Conservation (phyloP, 441 rosid species). For the Theobroma grandiflorum region DNA sequence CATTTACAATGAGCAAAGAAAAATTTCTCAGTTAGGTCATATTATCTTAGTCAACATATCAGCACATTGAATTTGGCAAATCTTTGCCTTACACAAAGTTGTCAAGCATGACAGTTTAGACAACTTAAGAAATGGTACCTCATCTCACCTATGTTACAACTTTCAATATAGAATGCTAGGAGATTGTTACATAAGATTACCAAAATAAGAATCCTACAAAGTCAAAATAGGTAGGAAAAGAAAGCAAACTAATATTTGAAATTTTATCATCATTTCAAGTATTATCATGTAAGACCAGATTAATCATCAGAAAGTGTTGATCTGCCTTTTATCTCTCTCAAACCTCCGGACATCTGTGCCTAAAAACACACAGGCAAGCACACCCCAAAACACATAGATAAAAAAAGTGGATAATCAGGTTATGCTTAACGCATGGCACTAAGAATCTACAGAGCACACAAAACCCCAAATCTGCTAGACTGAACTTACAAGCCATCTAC, state of each 20-base stretch:
- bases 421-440: background rate
- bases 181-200: background rate
- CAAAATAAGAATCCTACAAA: background rate
- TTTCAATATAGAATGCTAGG: background rate
- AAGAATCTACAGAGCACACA: background rate
- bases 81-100: background rate
- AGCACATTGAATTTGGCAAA: background rate
- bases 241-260: background rate
- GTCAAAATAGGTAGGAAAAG: background rate
- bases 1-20: background rate
- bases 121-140: background rate
- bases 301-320: background rate
- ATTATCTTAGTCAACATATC: background rate
- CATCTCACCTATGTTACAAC: background rate
- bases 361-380: background rate
- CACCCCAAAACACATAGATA: background rate
- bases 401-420: background rate
- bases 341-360: background rate
- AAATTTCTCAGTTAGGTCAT: background rate
- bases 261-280: background rate
- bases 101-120: background rate
- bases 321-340: background rate
- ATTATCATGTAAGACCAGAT: background rate
- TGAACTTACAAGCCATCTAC: slow-evolving; percentile 2
- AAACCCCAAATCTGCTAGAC: background rate